phyloP scores from a whole-genome alignment of 2,329 filamentous ascomycete species.

The Talaromyces amestolkiae region DNA sequence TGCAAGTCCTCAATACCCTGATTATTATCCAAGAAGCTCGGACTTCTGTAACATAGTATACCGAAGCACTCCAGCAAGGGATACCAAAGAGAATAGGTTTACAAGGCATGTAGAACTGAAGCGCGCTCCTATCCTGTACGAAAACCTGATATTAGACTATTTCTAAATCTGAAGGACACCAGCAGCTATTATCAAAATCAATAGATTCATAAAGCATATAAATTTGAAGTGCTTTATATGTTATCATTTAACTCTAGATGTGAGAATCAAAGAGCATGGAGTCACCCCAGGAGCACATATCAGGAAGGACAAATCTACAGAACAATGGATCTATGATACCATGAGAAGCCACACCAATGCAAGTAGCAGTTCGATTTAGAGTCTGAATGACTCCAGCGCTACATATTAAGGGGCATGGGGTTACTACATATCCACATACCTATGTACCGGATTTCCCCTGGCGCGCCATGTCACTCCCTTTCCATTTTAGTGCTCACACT shows the following conservation, averaged over 20 bases:
- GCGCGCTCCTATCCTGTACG: neutral
- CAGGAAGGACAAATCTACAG: neutral
- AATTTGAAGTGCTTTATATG: neutral
- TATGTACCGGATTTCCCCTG: too few relatives aligned
- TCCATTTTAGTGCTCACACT: too few relatives aligned
- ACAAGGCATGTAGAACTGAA: neutral
- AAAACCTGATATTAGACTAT: neutral
- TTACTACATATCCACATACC: too few relatives aligned
- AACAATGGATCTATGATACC: too few relatives aligned
- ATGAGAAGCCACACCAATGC: too few relatives aligned
- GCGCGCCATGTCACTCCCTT: too few relatives aligned
- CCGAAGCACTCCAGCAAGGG: neutral
- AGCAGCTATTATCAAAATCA: neutral
- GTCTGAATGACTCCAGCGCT: neutral
- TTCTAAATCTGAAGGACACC: neutral
- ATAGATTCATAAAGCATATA: neutral
- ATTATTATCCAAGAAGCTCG: too few relatives aligned
- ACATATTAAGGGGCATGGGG: too few relatives aligned
- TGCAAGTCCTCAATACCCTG: too few relatives aligned
- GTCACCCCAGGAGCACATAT: neutral
- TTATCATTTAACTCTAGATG: neutral
- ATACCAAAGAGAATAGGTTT: neutral
- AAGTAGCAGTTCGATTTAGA: neutral
- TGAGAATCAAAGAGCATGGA: neutral
- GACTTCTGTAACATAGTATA: neutral